Conservation (phyloP, 1,284 basidiomycete species). For the Phellopilus nigrolimitatus region DNA sequence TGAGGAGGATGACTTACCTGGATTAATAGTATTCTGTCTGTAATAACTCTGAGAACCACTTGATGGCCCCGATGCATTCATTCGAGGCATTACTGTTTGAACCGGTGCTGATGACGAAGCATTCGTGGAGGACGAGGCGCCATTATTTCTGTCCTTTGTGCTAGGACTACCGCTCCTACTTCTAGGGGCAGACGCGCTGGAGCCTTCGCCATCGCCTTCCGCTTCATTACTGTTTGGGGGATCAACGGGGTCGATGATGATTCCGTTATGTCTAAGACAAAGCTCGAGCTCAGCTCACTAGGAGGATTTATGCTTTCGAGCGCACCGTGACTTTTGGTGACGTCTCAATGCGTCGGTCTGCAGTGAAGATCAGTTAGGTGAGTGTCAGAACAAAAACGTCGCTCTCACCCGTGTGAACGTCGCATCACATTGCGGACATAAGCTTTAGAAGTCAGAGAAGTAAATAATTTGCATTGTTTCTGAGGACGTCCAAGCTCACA, state of each 20-base stretch:
- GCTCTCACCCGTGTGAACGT: constrained; percentile 65
- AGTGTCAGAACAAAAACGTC: constrained; percentile 12
- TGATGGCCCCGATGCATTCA: constrained; percentile 29
- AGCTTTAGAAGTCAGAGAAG: constrained; percentile 35
- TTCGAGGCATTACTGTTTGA: constrained; percentile 28
- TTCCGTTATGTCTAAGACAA: constrained; percentile 55
- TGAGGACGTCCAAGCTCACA: constrained; percentile 34
- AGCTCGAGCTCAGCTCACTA: constrained; percentile 8
- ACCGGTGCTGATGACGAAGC: constrained; percentile 34
- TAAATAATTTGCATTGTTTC: constrained; percentile 18
- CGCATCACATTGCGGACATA: constrained; percentile 72
- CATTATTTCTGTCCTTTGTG: background rate
- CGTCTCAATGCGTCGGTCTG: constrained; percentile 57
- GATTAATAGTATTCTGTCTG: constrained; percentile 49
- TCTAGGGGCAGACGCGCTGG: constrained; percentile 28
- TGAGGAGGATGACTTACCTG: constrained; percentile 27
- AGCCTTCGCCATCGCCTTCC: constrained; percentile 30
- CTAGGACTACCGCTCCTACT: constrained; percentile 14
- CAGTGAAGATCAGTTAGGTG: constrained; percentile 18
- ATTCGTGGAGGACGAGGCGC: background rate
- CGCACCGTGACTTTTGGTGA: constrained; percentile 64
- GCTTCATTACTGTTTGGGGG: constrained; percentile 24
- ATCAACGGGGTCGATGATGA: constrained; percentile 53
- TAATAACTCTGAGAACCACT: constrained; percentile 53
- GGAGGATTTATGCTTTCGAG: constrained; percentile 4